A percentile compares a stretch with the other conserved stretches of the same genome.
phyloP scores from a whole-genome alignment of 345 rosid genomes.

The Eucalyptus cloeziana region DNA sequence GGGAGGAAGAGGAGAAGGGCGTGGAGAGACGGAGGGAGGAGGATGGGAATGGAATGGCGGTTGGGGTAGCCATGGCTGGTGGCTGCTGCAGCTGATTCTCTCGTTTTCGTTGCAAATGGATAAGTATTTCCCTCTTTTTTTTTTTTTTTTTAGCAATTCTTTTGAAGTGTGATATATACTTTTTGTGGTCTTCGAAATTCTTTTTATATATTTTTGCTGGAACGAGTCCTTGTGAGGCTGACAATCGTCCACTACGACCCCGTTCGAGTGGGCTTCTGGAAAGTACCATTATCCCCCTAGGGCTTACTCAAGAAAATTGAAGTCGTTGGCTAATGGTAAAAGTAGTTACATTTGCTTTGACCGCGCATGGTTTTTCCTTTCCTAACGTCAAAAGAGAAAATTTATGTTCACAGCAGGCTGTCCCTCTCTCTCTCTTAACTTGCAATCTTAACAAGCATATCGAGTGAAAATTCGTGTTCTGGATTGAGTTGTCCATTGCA shows the following conservation, averaged over 20 bases:
- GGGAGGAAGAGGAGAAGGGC: neutral
- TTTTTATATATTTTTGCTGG: neutral
- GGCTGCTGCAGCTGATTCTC: neutral
- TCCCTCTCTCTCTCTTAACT: neutral
- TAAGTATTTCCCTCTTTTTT: neutral
- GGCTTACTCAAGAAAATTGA: neutral
- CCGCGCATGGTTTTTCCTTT: neutral
- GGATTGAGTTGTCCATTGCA: neutral
- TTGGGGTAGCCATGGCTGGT: conserved; percentile 19
- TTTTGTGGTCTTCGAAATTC: neutral
- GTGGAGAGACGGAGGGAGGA: conserved; percentile 23
- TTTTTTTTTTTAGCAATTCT: neutral
- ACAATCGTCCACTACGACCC: neutral
- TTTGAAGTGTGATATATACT: neutral
- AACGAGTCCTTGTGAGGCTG: neutral
- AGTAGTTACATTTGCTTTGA: neutral
- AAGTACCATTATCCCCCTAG: neutral
- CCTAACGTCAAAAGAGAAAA: neutral
- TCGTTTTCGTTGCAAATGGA: neutral
- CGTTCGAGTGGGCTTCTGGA: neutral
- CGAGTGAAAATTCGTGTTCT: too few relatives aligned
- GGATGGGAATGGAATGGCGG: neutral
- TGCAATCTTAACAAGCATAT: too few relatives aligned
- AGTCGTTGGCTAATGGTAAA: neutral
- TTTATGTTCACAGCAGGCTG: neutral